phyloP scores from a whole-genome alignment of 306 rosid genomes.

The Gastrolobium villosum region DNA sequence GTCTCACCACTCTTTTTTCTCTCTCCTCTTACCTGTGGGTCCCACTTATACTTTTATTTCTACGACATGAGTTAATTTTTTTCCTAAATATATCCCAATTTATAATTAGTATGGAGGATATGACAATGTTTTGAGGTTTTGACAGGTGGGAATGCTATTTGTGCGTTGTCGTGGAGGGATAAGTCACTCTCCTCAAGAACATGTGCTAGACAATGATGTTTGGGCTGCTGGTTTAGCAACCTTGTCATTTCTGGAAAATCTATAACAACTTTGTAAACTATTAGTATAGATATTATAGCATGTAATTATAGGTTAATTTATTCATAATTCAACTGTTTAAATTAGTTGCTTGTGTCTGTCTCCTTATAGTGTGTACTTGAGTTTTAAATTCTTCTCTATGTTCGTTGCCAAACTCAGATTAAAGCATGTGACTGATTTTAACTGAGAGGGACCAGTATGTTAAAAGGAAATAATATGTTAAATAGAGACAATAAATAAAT shows the following conservation, averaged over 20 bases:
- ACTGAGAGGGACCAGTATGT: background rate
- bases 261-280: conserved; percentile 39
- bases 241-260: conserved; percentile 72
- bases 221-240: conserved; percentile 89
- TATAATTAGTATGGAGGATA: background rate
- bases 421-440: background rate
- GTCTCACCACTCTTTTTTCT: too few species aligned
- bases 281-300: conserved; percentile 32
- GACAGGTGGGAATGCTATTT: conserved; percentile 91
- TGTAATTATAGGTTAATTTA: conserved; percentile 51
- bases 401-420: background rate
- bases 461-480: too few species aligned
- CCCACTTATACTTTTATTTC: too few species aligned
- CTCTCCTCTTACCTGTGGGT: too few species aligned
- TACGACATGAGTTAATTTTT: too few species aligned
- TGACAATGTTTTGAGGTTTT: conserved; percentile 38
- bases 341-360: conserved; percentile 37
- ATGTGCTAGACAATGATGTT: conserved; percentile 81
- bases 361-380: conserved; percentile 30
- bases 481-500: too few species aligned
- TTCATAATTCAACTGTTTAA: conserved; percentile 43
- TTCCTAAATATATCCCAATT: too few species aligned
- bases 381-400: conserved; percentile 24
- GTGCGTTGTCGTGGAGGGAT: conserved; percentile 94
- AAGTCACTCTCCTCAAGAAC: conserved; percentile 94